Evolutionary conservation across 495 filamentous ascomycete species (phyloP).

Genomic region (Rostrohypoxylon terebratum): DNA sequence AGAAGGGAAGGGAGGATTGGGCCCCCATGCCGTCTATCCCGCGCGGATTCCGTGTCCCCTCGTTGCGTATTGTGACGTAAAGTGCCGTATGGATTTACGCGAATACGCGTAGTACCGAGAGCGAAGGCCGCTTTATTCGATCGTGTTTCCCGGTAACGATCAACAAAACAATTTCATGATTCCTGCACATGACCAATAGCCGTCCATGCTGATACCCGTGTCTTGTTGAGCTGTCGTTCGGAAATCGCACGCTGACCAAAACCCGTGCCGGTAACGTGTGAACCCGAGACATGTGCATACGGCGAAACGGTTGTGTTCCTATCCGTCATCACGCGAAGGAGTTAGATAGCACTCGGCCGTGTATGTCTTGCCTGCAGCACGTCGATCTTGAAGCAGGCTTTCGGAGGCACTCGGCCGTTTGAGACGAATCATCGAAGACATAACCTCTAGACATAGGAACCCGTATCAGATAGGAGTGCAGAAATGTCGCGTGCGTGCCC

Average conservation of each 20-base stretch:
- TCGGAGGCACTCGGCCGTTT: conserved; percentile 24
- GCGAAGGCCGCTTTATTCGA: conserved; percentile 15
- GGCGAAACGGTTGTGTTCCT: conserved; percentile 10
- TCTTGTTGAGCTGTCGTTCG: neutral
- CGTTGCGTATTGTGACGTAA: conserved; percentile 1
- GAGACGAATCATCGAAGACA: conserved; percentile 15
- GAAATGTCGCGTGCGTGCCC: conserved; percentile 8
- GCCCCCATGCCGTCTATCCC: conserved; percentile 34
- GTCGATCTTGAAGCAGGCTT: conserved; percentile 27
- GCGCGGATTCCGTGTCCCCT: conserved; percentile 10
- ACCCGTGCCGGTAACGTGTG: neutral
- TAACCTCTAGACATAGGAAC: neutral
- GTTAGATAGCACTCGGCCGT: conserved; percentile 24
- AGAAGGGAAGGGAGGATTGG: conserved; percentile 2
- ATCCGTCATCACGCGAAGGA: conserved; percentile 22
- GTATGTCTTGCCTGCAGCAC: conserved; percentile 34
- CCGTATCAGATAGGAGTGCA: conserved; percentile 36
- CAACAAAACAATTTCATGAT: conserved; percentile 3
- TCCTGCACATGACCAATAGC: neutral
- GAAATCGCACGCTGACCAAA: neutral
- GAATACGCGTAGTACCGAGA: conserved; percentile 16
- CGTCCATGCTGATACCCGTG: conserved; percentile 6
- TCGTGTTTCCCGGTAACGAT: conserved; percentile 1
- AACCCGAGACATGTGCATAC: conserved; percentile 15
- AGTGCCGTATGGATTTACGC: conserved; percentile 12